Base-by-base conservation (phyloP, 345 rosid species). In the Acer saccharum region DNA sequence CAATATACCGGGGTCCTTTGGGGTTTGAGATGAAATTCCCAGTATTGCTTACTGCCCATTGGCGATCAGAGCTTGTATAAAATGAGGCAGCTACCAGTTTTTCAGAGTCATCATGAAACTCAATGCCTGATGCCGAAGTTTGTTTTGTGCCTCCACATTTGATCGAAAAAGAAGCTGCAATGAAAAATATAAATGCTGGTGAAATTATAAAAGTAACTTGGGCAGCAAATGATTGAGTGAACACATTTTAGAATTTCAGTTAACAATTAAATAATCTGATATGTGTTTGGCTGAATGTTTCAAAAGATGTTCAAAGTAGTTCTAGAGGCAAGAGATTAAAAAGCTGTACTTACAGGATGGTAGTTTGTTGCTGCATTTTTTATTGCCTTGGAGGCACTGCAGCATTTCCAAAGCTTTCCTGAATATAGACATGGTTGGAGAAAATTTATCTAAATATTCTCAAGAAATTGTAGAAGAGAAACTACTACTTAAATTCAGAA, bases 131-230 rank as follows among this genome's bases (percentile, higher is more conserved):
- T 46, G 90, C 82, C 44, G 93, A 84, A 39, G 74, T 77, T 75
- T 80, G 82, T 32, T 78, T 72, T 18, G 82, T 79, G 66, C 91
- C 93, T 65, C 93, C 93, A 44, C 88, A 85, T 60, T 88, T 86
- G 85, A 89, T 69, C 20, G 90, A 78, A 78, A 89, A 85, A 43
- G 91, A 83, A 78, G 88, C 90, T 88, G 87, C 80, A 78, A 39
- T n/a, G 63, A 11, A 29, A 39, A 63, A 9, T n/a, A 64, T 21
- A 32, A 41, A 52, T 35, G 10, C 35, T 5, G 29, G 35, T 68
- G 23, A 3, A 68, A 29, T 81, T 14, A n/a, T 3, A 65, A 72
- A 23, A 66, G 65, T 35, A 72, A 57, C 44, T 43, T 3, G 21
- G 7, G 21, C 20, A 7, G 52, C n/a, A 5, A 11, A 69, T 50